These are phyloP conservation scores for Kuraishia hungarica DNA, from an alignment of 805 yeast species.

Conservation along the genomic window DNA sequence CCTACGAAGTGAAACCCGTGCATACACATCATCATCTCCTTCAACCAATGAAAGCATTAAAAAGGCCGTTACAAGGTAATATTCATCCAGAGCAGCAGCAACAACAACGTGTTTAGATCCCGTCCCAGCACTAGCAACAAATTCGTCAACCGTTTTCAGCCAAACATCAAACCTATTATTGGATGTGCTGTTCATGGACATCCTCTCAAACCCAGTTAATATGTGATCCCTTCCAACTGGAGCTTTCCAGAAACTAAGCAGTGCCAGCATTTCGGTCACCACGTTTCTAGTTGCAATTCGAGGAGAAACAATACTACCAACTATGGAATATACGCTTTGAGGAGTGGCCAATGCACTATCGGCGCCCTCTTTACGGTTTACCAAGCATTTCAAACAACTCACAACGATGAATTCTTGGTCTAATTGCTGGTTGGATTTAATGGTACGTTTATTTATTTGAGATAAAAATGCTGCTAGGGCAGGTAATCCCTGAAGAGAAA, in stretches of 20 bases:
- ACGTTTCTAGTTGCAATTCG: conserved; percentile 66
- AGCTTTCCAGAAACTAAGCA: conserved; percentile 24
- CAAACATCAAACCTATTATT: conserved; percentile 64
- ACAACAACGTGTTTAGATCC: too few relatives aligned
- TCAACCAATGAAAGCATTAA: conserved; percentile 58
- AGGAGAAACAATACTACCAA: conserved; percentile 69
- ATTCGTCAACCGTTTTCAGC: conserved; percentile 56
- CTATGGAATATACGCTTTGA: conserved; percentile 47
- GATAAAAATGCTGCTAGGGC: conserved; percentile 63
- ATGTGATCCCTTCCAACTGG: conserved; percentile 22
- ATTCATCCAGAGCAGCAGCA: conserved; percentile 36
- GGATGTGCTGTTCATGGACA: conserved; percentile 22
- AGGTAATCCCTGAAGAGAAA: conserved; percentile 75
- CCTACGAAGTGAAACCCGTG: conserved; percentile 50
- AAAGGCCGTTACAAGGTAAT: conserved; percentile 60
- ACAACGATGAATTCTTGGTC: conserved; percentile 73
- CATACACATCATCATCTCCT: conserved; percentile 23
- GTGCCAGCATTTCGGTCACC: conserved; percentile 69
- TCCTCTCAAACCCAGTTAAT: conserved; percentile 24
- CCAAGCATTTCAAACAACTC: conserved; percentile 66
- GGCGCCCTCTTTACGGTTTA: conserved; percentile 57
- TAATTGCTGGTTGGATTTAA: conserved; percentile 36
- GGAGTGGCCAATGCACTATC: conserved; percentile 40
- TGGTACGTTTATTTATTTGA: conserved; percentile 32
- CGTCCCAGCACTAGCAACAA: conserved; percentile 35